Evolutionary conservation across 2,329 filamentous ascomycete species (phyloP), one percentile per base, ranked within the genome.

Genomic region (Xylariales sp.): DNA sequence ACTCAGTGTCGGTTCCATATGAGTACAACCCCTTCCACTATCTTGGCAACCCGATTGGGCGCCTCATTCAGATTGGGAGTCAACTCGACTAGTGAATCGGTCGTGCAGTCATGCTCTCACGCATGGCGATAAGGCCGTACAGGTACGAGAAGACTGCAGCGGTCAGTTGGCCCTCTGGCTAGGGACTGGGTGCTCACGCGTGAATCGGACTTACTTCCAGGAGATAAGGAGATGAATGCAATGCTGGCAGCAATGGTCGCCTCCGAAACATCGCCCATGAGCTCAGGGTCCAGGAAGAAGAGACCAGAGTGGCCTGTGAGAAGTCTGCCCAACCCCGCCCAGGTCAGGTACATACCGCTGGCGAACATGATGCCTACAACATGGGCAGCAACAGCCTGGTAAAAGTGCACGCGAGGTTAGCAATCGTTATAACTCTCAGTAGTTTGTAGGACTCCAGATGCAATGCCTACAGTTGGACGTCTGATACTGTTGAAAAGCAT

Each of bases 401-500:
- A 19, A 29, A 5, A 17, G 16, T 21, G 25, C 17, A 16, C 3
- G 20, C 27, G 11, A 31, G 32, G 21, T 42, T 15, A 36, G 33
- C 21, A 3, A 43, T 5, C 2, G 7, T 13, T 2, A 4, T 19
- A 25, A n/a, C 3, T 2, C 6, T 20, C n/a, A 17, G 5, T 11
- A 13, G 10, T 19, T 11, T 2, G 16, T n/a, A n/a, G n/a, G n/a
- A n/a, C n/a, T n/a, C n/a, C n/a, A n/a, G n/a, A n/a, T n/a, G n/a
- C n/a, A n/a, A 17, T 11, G 54, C 67, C 52, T 51, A 75, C 72
- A 33, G 60, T 62, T 36, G 66, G 70, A 36, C 69, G 65, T 47
- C 69, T 70, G 57, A 76, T 72, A 50, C 70, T 75, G 55, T 76
- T 76, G 57, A 76, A 59, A 40, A 63, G 59, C 23, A 70, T 40